Percentiles rank a stretch among this genome's conserved stretches.
Conservation (phyloP, 495 filamentous ascomycete genomes). For the Penicillium steckii region DNA sequence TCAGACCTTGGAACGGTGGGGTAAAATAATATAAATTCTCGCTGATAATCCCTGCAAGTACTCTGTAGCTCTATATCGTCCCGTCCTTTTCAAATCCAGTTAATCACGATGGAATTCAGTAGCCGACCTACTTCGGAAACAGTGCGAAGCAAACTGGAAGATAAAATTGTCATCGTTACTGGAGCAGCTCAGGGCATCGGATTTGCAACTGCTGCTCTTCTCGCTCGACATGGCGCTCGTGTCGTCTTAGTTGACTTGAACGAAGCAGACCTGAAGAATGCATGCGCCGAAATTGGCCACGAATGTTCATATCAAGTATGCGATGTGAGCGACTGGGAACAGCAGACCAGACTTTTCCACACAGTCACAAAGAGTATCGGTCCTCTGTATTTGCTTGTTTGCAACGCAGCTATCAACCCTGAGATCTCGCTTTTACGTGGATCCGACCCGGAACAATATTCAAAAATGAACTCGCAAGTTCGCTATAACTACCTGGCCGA, state of each 20-base stretch:
- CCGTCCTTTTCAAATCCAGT: not conserved
- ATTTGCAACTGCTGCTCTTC: conserved; percentile 25
- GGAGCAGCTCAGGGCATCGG: conserved; percentile 37
- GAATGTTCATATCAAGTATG: conserved; percentile 16
- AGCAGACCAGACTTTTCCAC: conserved; percentile 16
- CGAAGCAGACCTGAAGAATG: conserved; percentile 19
- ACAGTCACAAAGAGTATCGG: conserved; percentile 13
- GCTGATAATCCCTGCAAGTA: too few species aligned
- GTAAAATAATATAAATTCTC: too few species aligned
- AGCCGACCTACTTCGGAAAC: conserved; percentile 7
- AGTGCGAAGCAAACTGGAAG: not conserved
- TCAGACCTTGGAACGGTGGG: too few species aligned
- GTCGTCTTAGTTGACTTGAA: conserved; percentile 39
- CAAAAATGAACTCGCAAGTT: conserved; percentile 13
- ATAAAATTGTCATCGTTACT: conserved; percentile 31
- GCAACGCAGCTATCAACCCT: conserved; percentile 23
- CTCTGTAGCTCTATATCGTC: not conserved
- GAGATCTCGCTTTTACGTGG: conserved; percentile 15
- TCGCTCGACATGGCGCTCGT: conserved; percentile 30
- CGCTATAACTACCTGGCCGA: conserved; percentile 18
- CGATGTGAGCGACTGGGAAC: conserved; percentile 22
- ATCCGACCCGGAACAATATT: conserved; percentile 2
- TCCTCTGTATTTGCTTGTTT: conserved; percentile 15
- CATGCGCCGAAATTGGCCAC: conserved; percentile 12
- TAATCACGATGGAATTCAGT: conserved; percentile 12